These are phyloP conservation scores for Wilhelminamyces savonicus DNA, from an alignment of 805 yeast species.

Conservation along the genomic window DNA sequence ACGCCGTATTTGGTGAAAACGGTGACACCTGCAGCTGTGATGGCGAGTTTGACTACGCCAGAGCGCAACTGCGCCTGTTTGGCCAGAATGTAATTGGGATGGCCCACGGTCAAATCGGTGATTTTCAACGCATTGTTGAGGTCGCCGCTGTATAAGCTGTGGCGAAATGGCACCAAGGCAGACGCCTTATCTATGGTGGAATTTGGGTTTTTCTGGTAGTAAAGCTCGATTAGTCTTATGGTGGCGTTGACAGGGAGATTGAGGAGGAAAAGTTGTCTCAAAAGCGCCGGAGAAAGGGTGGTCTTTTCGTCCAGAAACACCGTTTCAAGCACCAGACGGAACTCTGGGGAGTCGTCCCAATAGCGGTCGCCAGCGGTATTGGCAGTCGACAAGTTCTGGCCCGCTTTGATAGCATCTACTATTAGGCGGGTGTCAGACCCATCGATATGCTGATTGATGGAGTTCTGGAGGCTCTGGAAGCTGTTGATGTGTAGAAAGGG, in stretches of 20 bases:
- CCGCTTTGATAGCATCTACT: constrained; percentile 16
- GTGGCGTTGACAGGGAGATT: constrained; percentile 26
- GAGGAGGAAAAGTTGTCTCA: constrained; percentile 23
- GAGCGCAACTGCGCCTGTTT: constrained; percentile 22
- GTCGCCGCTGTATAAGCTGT: constrained; percentile 53
- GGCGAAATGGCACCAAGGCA: constrained; percentile 60
- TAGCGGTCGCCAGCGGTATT: constrained; percentile 16
- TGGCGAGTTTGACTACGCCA: constrained; percentile 25
- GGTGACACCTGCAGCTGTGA: constrained; percentile 26
- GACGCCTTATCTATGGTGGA: constrained; percentile 25
- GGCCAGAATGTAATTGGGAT: constrained; percentile 39
- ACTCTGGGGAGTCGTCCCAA: constrained; percentile 13
- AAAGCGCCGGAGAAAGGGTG: constrained; percentile 16
- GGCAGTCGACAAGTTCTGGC: constrained; percentile 13
- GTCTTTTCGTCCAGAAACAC: constrained; percentile 15
- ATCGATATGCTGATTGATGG: constrained; percentile 2
- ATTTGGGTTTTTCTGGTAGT: constrained; percentile 16
- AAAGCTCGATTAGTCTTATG: constrained; percentile 13
- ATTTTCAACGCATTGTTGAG: constrained; percentile 49
- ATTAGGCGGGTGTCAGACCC: constrained; percentile 2
- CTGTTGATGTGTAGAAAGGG: constrained; percentile 7
- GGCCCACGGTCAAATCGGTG: constrained; percentile 57
- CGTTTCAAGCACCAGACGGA: constrained; percentile 13
- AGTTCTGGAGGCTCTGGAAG: constrained; percentile 5
- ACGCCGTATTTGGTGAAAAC: constrained; percentile 37